These are phyloP conservation scores for Mycena albidolilacea DNA, from an alignment of 768 basidiomycete genomes.

Conservation along the genomic window DNA sequence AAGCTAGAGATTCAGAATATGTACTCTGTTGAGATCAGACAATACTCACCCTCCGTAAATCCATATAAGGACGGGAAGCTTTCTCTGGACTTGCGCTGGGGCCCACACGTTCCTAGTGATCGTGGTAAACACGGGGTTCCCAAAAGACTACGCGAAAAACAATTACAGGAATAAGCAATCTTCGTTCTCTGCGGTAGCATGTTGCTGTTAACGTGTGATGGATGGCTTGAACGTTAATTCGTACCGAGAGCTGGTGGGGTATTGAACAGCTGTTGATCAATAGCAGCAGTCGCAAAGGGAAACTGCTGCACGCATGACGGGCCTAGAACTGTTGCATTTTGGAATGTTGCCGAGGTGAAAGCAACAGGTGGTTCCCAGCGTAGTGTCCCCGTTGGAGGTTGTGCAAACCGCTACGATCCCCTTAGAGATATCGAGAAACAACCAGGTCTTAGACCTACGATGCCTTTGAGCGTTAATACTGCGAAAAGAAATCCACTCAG, in stretches of 20 bases:
- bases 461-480: constrained; percentile 28
- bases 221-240: too few relatives aligned
- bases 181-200: constrained; percentile 15
- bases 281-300: neutral
- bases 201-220: too few relatives aligned
- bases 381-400: constrained; percentile 11
- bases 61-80: constrained; percentile 21
- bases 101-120: constrained; percentile 24
- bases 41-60: constrained; percentile 28
- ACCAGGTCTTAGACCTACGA: neutral
- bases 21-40: too few relatives aligned
- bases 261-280: constrained; percentile 22
- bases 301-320: constrained; percentile 34
- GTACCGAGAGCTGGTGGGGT: constrained; percentile 9
- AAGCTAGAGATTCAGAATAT: too few relatives aligned
- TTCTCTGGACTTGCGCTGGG: neutral
- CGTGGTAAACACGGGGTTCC: neutral
- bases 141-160: neutral
- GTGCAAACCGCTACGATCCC: constrained; percentile 9
- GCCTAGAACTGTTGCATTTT: constrained; percentile 21
- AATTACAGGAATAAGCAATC: constrained; percentile 24
- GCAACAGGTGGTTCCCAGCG: constrained; percentile 32
- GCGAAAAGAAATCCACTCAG: neutral
- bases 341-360: constrained; percentile 10
- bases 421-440: neutral